phyloP scores from a whole-genome alignment of 2,329 filamentous ascomycete species.

The Pestalotiopsis sp. region DNA sequence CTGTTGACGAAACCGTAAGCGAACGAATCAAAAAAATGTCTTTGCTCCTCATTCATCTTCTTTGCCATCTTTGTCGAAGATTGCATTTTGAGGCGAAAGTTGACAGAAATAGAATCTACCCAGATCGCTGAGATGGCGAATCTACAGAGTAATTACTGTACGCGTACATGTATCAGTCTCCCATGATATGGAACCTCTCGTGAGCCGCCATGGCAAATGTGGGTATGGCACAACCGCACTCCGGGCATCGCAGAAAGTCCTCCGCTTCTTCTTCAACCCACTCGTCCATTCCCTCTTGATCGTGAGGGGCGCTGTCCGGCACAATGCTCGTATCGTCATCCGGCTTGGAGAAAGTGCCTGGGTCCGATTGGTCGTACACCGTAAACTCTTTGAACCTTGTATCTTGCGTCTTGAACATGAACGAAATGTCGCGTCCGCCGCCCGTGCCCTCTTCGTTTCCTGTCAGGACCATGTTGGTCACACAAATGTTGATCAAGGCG shows the following conservation, averaged over 20 bases:
- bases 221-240: constrained; percentile 4
- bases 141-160: background rate
- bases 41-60: background rate
- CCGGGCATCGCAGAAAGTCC: background rate
- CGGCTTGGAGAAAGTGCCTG: background rate
- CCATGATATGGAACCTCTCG: constrained; percentile 7
- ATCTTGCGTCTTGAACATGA: constrained; percentile 81
- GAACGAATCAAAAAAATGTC: background rate
- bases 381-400: constrained; percentile 69
- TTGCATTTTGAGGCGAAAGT: background rate
- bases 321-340: background rate
- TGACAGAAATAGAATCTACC: background rate
- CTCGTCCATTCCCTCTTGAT: background rate
- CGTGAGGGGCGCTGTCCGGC: background rate
- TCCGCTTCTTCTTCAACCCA: constrained; percentile 8
- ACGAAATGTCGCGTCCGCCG: constrained; percentile 75
- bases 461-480: constrained; percentile 75
- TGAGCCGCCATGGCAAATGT: constrained; percentile 7
- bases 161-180: background rate
- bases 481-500: constrained; percentile 83
- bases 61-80: background rate
- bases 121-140: background rate
- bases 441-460: constrained; percentile 45
- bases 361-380: constrained; percentile 44
- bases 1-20: background rate